Evolutionary conservation across 108 stramenopile genomes (phyloP).

Genomic region (Skeletonema tropicum): DNA sequence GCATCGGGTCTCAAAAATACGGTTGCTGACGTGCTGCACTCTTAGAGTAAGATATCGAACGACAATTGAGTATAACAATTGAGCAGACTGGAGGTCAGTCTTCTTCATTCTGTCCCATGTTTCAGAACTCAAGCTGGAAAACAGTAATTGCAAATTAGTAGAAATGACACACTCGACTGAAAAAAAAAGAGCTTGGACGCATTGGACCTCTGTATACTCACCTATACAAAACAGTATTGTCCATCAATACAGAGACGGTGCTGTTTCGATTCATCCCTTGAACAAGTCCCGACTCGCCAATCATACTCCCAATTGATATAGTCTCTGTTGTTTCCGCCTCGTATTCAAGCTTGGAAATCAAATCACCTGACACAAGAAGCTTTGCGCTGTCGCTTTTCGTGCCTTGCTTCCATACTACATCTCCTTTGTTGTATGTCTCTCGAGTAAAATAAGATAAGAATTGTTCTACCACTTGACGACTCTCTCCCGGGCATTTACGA

Average conservation of each 20-base stretch:
- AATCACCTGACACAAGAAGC: constrained; percentile 54
- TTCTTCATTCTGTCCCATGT: constrained; percentile 33
- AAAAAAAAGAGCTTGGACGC: neutral
- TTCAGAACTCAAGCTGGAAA: constrained; percentile 24
- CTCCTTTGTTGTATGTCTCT: constrained; percentile 55
- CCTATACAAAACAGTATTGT: constrained; percentile 49
- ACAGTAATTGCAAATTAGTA: neutral
- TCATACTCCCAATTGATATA: constrained; percentile 31
- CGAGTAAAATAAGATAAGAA: constrained; percentile 54
- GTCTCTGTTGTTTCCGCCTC: constrained; percentile 51
- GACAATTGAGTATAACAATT: constrained; percentile 59
- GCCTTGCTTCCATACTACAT: constrained; percentile 65
- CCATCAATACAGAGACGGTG: constrained; percentile 32
- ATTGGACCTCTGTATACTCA: neutral
- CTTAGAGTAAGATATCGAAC: constrained; percentile 64
- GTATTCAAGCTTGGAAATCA: constrained; percentile 38
- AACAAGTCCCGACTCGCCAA: constrained; percentile 19
- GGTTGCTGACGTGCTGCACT: constrained; percentile 78
- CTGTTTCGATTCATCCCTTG: constrained; percentile 9
- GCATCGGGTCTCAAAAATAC: constrained; percentile 72
- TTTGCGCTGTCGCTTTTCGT: constrained; percentile 64
- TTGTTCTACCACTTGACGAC: constrained; percentile 19
- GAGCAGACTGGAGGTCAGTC: constrained; percentile 55
- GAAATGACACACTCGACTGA: neutral
- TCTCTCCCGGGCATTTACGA: constrained; percentile 26